Evolutionary conservation across 495 filamentous ascomycete genomes (phyloP), one percentile per base, ranked within the genome.

Genomic region (Neurospora africana): DNA sequence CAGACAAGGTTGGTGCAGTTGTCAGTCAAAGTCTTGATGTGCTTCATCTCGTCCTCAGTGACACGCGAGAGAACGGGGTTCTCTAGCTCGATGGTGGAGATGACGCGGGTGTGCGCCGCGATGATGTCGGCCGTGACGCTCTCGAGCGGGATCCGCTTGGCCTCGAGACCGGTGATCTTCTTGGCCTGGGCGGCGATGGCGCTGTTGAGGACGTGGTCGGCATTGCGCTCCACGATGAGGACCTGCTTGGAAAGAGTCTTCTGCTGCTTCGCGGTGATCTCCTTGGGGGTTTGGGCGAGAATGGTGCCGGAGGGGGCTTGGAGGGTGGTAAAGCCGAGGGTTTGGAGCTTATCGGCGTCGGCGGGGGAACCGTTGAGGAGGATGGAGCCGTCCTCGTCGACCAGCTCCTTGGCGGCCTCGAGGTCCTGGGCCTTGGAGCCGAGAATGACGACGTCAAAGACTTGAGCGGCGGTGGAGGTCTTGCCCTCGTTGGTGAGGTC

Each of bases 1-100:
- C 81, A 82, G 13, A 83, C n/a, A 8, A 83, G 53, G 9, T 77
- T 78, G 53, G 69, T 83, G 71, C 17, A 86, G 68, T 17, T 72
- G n/a, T 78, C 76, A 3, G 76, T 78, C 11, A 81, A 19, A 11
- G 75, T 78, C 41, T 74, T 73, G n/a, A 80, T 70, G 23, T 65
- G 53, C 27, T 65, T 65, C 53, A 65, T 65, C 53, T 65, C 53
- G 6, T 65, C 53, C 53, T 65, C 53, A 1, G 53, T 65, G 15
- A 65, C 53, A 27, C 53, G 53, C 1, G 53, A 65, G 23, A 65
- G 30, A 3, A 65, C 53, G 6, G 53, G 53, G 6, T 30, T 1
- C 27, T 65, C 53, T 3, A 65, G 53, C 53, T 65, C 53, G 53
- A 65, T 65, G 71, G 65, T 39, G n/a, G 21, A 69, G 19, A 37